phyloP scores from a whole-genome alignment of 768 basidiomycete genomes.

The Mycena crocata region DNA sequence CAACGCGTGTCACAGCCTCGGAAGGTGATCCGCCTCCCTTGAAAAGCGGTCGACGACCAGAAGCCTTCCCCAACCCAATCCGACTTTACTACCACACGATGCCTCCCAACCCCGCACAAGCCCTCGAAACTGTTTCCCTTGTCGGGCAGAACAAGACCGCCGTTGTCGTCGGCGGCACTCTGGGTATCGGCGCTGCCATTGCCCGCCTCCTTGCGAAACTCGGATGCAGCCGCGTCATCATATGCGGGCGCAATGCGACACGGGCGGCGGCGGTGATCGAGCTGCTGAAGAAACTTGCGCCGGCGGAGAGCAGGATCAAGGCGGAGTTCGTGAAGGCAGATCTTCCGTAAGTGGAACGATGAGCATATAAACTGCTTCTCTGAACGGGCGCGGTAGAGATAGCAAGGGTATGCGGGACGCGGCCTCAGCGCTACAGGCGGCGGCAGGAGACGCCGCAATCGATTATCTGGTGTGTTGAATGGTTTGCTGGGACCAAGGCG shows the following conservation, averaged over 20 bases:
- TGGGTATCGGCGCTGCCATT: neutral
- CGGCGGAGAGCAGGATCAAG: neutral
- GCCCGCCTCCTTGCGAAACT: conserved; percentile 7
- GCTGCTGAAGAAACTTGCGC: neutral
- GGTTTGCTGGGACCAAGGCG: too few relatives aligned
- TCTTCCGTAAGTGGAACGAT: neutral
- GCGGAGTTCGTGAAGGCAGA: neutral
- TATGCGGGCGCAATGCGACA: neutral
- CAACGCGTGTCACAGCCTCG: too few relatives aligned
- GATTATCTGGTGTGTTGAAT: neutral
- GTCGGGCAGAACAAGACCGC: conserved; percentile 16
- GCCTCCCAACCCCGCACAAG: conserved; percentile 3
- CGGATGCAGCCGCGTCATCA: conserved; percentile 5
- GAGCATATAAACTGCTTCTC: neutral
- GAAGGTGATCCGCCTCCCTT: too few relatives aligned
- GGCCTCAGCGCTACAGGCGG: neutral
- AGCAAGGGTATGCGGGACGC: conserved; percentile 9
- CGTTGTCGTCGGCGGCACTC: neutral
- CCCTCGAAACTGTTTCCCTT: neutral
- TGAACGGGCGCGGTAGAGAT: neutral
- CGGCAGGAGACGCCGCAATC: neutral
- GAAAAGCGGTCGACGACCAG: too few relatives aligned
- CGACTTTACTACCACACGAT: too few relatives aligned
- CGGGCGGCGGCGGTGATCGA: neutral
- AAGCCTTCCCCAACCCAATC: too few relatives aligned